A percentile compares a stretch with the other conserved stretches of the same genome.
Evolutionary conservation across 345 rosid genomes (phyloP).

Genomic region (Aurinia saxatilis): DNA sequence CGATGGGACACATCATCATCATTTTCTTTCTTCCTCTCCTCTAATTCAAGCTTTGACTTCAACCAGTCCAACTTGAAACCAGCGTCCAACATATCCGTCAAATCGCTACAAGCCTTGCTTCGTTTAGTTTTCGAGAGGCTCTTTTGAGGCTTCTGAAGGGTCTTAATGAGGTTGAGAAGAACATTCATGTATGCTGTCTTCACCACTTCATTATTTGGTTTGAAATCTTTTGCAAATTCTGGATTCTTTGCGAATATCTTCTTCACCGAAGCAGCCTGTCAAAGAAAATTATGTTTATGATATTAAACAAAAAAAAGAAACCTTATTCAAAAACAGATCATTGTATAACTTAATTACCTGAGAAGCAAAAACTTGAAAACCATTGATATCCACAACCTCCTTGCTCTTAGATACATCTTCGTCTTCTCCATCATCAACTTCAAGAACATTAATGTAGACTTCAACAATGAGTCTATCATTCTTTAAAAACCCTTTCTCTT

Average conservation of each 20-base stretch:
- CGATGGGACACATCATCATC: background rate
- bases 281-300: background rate
- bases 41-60: background rate
- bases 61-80: constrained; percentile 6
- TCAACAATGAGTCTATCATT: background rate
- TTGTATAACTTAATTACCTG: background rate
- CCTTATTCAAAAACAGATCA: background rate
- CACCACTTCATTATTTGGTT: background rate
- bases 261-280: background rate
- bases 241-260: background rate
- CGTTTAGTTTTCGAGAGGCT: background rate
- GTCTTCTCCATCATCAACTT: background rate
- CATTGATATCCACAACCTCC: background rate
- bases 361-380: background rate
- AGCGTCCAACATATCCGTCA: background rate
- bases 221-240: background rate
- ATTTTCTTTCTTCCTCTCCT: background rate
- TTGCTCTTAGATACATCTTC: background rate
- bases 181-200: background rate
- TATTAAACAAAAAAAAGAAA: too few relatives aligned
- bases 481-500: background rate
- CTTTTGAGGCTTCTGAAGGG: background rate
- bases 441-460: background rate
- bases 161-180: background rate
- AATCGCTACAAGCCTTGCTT: background rate